Base-by-base conservation (phyloP, 1,139 yeast species). In the Debaryomyces udenii region DNA sequence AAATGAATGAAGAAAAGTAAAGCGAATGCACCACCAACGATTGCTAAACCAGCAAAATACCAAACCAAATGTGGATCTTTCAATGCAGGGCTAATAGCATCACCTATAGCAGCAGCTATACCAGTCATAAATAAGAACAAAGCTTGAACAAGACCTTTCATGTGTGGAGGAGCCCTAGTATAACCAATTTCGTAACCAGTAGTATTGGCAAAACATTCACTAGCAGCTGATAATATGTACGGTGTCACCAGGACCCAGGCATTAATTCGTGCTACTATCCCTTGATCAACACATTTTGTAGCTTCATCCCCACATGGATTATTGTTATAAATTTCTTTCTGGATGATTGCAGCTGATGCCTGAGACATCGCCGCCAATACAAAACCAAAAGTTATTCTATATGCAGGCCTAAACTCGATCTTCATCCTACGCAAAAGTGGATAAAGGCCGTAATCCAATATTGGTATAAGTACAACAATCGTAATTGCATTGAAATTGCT, bases 171-270 rank as follows among this genome's bases (percentile, higher is more conserved):
- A 24, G 89, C 76, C 58, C 84, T 74, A 2, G 86, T 75, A 59
- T 82, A 84, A 7, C 90, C 89, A 52, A 82, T 70, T 60, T 83
- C 89, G 53, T 82, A 81, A 42, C 81, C 86, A 13, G 89, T 81
- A 39, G 81, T 78, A 46, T 68, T 79, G 27, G 86, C 83, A 53
- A 83, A 82, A 66, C 86, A 81, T 62, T 83, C 90, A 44, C 86
- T 80, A 18, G 78, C 68, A 27, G 89, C 88, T 41, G 80, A 77
- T 37, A 81, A 59, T 32, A 76, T 68, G 55, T 76, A 83, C 46
- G 78, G 64, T 18, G 70, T 57, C 24, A 72, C 65, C 46, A 76
- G 82, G 42, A 67, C 66, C 84, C 85, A 79, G n/a, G 81, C 82
- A 35, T 75, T 61, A 26, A 80, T 61, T 22, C 82, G 81, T 18